Base-by-base conservation (phyloP, 2,329 filamentous ascomycete species). In the Fusarium nisikadoi region DNA sequence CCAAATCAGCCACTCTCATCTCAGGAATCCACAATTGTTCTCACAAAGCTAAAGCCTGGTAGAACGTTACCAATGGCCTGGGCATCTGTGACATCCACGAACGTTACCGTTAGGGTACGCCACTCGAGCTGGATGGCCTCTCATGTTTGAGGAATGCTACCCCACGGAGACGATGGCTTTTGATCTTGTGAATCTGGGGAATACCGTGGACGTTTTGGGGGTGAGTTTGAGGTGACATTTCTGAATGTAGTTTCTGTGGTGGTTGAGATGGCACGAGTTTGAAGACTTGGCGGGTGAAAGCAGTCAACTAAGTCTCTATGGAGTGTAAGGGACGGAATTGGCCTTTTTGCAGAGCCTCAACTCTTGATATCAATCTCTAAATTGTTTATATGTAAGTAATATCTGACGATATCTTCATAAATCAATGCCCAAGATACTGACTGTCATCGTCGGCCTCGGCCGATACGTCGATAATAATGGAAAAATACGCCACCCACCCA, bases 101-200 rank as follows among this genome's bases (percentile, higher is more conserved):
- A 72, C 69, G 42, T 72, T 72, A 61, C 69, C 69, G 57, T 65
- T 72, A 61, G 46, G 27, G 49, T 12, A 33, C 35, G 58, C 69
- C 54, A 70, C 65, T 60, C 23, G 54, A 58, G 50, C 23, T 50
- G 25, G 35, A 25, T 59, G 57, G 50, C 57, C 57, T 68, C 64
- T 68, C 57, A 57, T 47, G 55, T 23, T 49, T 31, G 47, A 62
- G 55, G 36, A 35, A 47, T 47, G 38, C 14, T 68, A 67, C 64
- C 56, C 56, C 65, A 62, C 39, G 57, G 53, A 50, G 65, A 49
- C 29, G 38, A 56, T 46, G 38, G 50, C 41, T 33, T 42, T 35
- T 33, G 29, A 36, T 31, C 25, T 19, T 65, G 33, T n/a, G 50
- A 50, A 59, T 66, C 62, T 45, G 63, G 62, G 61, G 52, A 36